phyloP scores from a whole-genome alignment of 768 basidiomycete species.

The Infundibulicybe gibba region DNA sequence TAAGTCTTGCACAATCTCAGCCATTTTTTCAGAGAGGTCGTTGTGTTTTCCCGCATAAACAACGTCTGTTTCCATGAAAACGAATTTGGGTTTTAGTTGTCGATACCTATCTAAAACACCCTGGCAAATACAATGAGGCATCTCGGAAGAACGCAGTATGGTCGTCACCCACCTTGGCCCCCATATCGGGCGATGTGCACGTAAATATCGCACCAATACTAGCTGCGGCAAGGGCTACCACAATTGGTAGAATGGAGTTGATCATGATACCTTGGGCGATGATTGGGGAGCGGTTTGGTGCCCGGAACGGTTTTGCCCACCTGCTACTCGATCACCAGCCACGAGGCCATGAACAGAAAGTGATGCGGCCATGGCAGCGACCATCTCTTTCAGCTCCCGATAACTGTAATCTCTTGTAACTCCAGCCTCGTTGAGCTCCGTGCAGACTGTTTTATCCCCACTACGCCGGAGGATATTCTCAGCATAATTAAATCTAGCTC shows the following conservation, averaged over 20 bases:
- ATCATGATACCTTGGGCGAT: conserved; percentile 50
- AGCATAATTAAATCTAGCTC: conserved; percentile 63
- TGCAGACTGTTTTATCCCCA: conserved; percentile 60
- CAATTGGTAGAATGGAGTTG: conserved; percentile 57
- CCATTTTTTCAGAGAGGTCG: conserved; percentile 50
- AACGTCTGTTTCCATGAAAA: conserved; percentile 67
- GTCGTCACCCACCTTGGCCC: conserved; percentile 38
- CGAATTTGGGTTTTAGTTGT: conserved; percentile 68
- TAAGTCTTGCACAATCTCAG: conserved; percentile 49
- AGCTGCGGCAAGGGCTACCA: conserved; percentile 59
- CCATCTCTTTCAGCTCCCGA: conserved; percentile 49
- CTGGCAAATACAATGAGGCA: conserved; percentile 11
- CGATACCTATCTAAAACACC: conserved; percentile 52
- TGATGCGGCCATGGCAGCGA: conserved; percentile 53
- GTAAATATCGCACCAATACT: conserved; percentile 70
- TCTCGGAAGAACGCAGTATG: not conserved
- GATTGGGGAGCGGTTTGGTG: not conserved
- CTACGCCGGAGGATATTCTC: conserved; percentile 62
- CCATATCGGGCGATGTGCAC: conserved; percentile 74
- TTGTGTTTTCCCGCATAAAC: conserved; percentile 59
- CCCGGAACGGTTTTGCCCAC: conserved; percentile 22
- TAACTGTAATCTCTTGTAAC: conserved; percentile 45
- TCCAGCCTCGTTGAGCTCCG: conserved; percentile 54
- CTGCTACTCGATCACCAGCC: conserved; percentile 66
- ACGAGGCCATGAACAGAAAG: conserved; percentile 53